Percentiles rank a stretch among this genome's conserved stretches.
Evolutionary conservation across 73 alveolate genomes (phyloP).

Genomic region (Paraurostyla sp.): DNA sequence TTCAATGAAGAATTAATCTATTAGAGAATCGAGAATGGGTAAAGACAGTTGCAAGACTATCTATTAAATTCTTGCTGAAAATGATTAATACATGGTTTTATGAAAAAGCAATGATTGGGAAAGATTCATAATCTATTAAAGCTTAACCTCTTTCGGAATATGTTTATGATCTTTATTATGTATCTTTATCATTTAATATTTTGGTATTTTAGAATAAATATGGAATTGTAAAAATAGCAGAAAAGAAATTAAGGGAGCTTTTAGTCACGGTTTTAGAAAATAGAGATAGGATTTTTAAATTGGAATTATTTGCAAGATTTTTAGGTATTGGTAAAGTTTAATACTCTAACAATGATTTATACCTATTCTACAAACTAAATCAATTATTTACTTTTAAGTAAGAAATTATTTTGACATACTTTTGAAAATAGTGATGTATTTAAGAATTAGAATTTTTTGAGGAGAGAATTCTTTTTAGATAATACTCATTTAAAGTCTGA

Average conservation of each 20-base stretch:
- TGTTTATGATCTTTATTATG: slow-evolving; percentile 47
- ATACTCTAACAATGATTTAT: slow-evolving; percentile 33
- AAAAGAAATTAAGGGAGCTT: slow-evolving; percentile 37
- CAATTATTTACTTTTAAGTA: slow-evolving; percentile 34
- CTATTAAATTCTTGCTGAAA: slow-evolving; percentile 14
- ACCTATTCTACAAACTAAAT: slow-evolving; percentile 29
- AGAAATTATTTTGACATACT: neutral
- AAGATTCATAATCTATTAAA: slow-evolving; percentile 16
- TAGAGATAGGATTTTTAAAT: slow-evolving; percentile 9
- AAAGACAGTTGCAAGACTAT: neutral
- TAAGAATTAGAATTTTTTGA: slow-evolving; percentile 36
- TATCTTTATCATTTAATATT: neutral
- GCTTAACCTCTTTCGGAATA: slow-evolving; percentile 24
- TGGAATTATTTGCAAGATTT: slow-evolving; percentile 36
- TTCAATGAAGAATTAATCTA: too few relatives aligned
- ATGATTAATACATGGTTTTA: slow-evolving; percentile 43
- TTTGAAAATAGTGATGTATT: slow-evolving; percentile 40
- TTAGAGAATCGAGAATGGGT: slow-evolving; percentile 33
- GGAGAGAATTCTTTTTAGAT: slow-evolving; percentile 53
- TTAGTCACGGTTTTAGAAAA: slow-evolving; percentile 17
- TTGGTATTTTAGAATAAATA: slow-evolving; percentile 18
- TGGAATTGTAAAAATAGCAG: slow-evolving; percentile 42
- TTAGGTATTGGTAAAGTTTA: neutral
- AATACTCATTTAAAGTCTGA: slow-evolving; percentile 35
- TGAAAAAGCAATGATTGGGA: slow-evolving; percentile 38